A percentile compares a stretch with the other conserved stretches of the same genome.
phyloP scores from a whole-genome alignment of 2,329 filamentous ascomycete genomes.

The Fusarium sp. region DNA sequence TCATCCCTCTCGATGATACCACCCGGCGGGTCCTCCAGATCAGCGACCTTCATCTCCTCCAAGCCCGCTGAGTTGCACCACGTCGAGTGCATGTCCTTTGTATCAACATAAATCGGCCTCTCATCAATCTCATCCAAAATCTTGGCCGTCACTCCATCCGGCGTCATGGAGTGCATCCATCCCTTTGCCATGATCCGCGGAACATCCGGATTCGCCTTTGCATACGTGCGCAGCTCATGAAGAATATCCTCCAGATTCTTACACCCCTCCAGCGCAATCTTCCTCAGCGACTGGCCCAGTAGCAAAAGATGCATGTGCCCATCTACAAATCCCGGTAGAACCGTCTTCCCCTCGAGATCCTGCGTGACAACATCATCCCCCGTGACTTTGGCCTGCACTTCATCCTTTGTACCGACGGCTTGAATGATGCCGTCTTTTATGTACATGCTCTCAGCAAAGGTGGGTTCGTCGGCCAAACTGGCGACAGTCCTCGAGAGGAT shows the following conservation, averaged over 20 bases:
- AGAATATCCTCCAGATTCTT: conserved; percentile 60
- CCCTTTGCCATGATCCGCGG: conserved; percentile 62
- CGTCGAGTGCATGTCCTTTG: conserved; percentile 64
- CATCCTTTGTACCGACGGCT: conserved; percentile 46
- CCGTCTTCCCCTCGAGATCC: conserved; percentile 47
- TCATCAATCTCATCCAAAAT: conserved; percentile 61
- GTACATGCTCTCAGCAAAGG: conserved; percentile 47
- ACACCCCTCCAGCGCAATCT: conserved; percentile 60
- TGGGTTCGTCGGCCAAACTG: conserved; percentile 38
- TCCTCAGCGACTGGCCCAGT: conserved; percentile 62
- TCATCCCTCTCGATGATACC: conserved; percentile 62
- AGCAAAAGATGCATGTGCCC: conserved; percentile 66
- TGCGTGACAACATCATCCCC: conserved; percentile 17
- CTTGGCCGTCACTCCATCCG: conserved; percentile 54
- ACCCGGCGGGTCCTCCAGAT: conserved; percentile 58
- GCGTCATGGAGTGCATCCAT: conserved; percentile 64
- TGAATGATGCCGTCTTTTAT: conserved; percentile 48
- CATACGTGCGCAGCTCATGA: conserved; percentile 55
- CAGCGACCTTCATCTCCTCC: conserved; percentile 57
- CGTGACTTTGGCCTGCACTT: conserved; percentile 37
- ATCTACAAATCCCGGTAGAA: conserved; percentile 67
- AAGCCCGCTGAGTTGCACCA: conserved; percentile 65
- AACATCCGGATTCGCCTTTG: conserved; percentile 56
- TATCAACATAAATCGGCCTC: conserved; percentile 65
- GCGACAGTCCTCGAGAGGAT: conserved; percentile 40